Evolutionary conservation across 306 rosid genomes (phyloP).

Genomic region (Cucumis sativus): Cucumber_9930_V3 NC_026656.2:1963501-1964000

Average conservation of each 20-base stretch:
- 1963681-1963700: conserved; percentile 68
- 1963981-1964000: conserved; percentile 6
- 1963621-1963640: not conserved
- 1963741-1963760: conserved; percentile 61
- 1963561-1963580: not conserved
- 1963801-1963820: not conserved
- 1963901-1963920: not conserved
- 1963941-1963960: not conserved
- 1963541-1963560: not conserved
- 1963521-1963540: conserved; percentile 20
- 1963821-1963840: not conserved
- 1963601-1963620: not conserved
- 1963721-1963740: conserved; percentile 84
- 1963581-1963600: not conserved
- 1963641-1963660: not conserved
- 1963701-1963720: conserved; percentile 56
- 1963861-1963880: not conserved
- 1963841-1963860: not conserved
- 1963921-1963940: conserved; percentile 1
- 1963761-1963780: not conserved
- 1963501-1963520: conserved; percentile 64
- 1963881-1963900: not conserved
- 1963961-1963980: not conserved
- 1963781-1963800: not conserved
- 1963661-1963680: conserved; percentile 13